Conservation (phyloP, 306 rosid genomes). For the Notholithocarpus densiflorus region DNA sequence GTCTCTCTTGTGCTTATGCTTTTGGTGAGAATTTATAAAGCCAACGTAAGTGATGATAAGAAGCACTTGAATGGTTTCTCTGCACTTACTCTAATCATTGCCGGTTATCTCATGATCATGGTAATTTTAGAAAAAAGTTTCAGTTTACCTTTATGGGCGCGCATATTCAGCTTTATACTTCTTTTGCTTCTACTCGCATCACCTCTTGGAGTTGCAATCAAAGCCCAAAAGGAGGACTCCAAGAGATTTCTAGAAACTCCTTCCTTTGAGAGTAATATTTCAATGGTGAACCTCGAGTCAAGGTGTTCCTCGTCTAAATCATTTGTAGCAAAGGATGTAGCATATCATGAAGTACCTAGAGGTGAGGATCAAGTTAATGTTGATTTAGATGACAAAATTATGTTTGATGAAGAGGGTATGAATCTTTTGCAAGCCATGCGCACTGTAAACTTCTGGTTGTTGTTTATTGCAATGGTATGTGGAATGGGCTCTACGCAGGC, state of each 20-base stretch:
- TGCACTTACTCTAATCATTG: conserved; percentile 51
- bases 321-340: conserved; percentile 15
- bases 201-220: conserved; percentile 63
- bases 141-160: conserved; percentile 46
- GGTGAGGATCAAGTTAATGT: conserved; percentile 26
- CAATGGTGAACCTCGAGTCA: conserved; percentile 3
- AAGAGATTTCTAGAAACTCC: neutral
- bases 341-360: conserved; percentile 46
- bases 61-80: conserved; percentile 66
- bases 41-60: conserved; percentile 35
- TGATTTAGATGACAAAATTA: conserved; percentile 16
- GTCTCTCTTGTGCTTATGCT: conserved; percentile 51
- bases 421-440: conserved; percentile 61
- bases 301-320: conserved; percentile 13
- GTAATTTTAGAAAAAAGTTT: conserved; percentile 48
- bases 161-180: conserved; percentile 26
- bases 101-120: conserved; percentile 60
- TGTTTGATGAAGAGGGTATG: conserved; percentile 35
- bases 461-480: conserved; percentile 68
- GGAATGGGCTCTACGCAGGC: conserved; percentile 90
- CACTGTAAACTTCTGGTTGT: conserved; percentile 69
- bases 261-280: conserved; percentile 18
- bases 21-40: conserved; percentile 56
- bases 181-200: conserved; percentile 54
- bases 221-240: conserved; percentile 48